Evolutionary conservation across 805 yeast species (phyloP).

Genomic region (Ogataea nitratoaversa): DNA sequence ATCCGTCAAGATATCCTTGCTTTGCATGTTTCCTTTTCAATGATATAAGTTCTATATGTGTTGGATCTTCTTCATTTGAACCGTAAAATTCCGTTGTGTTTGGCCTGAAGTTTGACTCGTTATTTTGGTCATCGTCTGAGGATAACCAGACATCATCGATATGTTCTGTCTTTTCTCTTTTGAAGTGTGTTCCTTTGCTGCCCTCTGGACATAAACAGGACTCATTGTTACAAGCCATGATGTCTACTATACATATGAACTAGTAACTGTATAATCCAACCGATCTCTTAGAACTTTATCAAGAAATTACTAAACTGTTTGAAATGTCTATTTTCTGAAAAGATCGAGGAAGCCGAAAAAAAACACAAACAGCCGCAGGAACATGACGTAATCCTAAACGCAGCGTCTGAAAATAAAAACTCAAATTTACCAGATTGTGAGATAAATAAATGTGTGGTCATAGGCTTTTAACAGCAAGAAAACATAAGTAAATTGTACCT

Average conservation of each 20-base stretch:
- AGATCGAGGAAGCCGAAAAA: too few species aligned
- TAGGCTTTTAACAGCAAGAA: too few species aligned
- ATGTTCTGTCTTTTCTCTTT: slow-evolving; percentile 1
- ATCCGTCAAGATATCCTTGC: slow-evolving; percentile 82
- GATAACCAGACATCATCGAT: slow-evolving; percentile 32
- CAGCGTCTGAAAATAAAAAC: too few species aligned
- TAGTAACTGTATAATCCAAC: too few species aligned
- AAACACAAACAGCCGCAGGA: too few species aligned
- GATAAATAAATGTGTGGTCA: too few species aligned
- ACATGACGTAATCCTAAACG: too few species aligned
- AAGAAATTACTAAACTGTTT: too few species aligned
- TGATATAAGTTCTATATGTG: slow-evolving; percentile 29
- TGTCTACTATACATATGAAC: background rate
- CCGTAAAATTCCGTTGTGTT: slow-evolving; percentile 35
- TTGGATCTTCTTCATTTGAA: slow-evolving; percentile 22
- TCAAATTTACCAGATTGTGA: too few species aligned
- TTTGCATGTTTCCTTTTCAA: slow-evolving; percentile 62
- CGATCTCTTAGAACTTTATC: too few species aligned
- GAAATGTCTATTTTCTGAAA: too few species aligned
- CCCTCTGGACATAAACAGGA: background rate
- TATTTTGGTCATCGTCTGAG: slow-evolving; percentile 26
- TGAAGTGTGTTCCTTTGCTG: background rate
- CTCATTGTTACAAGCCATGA: background rate
- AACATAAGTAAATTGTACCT: too few species aligned
- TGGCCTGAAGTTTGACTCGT: slow-evolving; percentile 24